Conservation (phyloP, 306 rosid species). For the Corylus avellana region DNA sequence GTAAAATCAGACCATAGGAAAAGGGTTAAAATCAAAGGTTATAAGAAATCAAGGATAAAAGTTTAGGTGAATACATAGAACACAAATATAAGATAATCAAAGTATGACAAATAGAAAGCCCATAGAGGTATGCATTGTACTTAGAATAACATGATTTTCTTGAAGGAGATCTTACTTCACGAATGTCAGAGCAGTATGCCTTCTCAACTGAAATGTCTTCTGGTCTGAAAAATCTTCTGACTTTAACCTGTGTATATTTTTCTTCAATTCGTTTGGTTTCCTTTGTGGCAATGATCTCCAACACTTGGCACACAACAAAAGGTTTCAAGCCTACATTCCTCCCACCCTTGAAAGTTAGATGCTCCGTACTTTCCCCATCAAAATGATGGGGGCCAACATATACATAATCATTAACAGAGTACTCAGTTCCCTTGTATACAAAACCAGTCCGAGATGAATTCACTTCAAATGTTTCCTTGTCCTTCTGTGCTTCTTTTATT, state of each 20-base stretch:
- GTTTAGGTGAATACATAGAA: neutral
- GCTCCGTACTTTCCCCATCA: conserved; percentile 51
- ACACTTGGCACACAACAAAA: conserved; percentile 77
- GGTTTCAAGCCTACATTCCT: conserved; percentile 88
- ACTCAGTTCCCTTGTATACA: conserved; percentile 53
- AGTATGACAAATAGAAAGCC: neutral
- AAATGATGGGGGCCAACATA: conserved; percentile 66
- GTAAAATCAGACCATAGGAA: conserved; percentile 6
- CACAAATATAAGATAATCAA: neutral
- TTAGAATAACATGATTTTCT: neutral
- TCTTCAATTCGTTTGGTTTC: conserved; percentile 47
- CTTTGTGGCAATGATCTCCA: conserved; percentile 53
- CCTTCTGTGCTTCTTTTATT: conserved; percentile 48
- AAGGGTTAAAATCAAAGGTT: neutral
- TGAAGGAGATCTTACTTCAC: conserved; percentile 38
- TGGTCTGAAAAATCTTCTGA: conserved; percentile 86
- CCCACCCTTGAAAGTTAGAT: conserved; percentile 64
- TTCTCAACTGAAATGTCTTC: conserved; percentile 81
- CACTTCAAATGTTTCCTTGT: conserved; percentile 55
- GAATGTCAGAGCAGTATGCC: conserved; percentile 55
- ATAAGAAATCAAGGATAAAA: neutral
- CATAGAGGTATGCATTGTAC: neutral
- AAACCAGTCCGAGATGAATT: conserved; percentile 62
- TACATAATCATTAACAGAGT: conserved; percentile 62
- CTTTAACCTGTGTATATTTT: conserved; percentile 61